These are phyloP conservation scores for Podospora comata DNA, from an alignment of 495 filamentous ascomycete genomes.

Conservation along the genomic window DNA sequence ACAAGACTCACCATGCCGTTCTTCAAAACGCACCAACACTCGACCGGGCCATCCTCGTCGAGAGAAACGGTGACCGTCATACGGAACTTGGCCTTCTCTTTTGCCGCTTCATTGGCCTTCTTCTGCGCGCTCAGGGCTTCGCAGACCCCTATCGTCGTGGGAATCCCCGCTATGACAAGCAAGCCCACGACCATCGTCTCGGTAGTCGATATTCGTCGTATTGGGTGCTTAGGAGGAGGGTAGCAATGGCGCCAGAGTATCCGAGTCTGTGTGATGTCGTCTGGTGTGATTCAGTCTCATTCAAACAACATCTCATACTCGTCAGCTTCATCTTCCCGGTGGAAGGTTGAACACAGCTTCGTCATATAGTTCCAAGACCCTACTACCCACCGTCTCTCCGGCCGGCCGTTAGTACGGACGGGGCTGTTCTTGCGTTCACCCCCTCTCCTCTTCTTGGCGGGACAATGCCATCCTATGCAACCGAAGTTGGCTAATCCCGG, in stretches of 20 bases:
- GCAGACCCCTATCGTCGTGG: conserved; percentile 50
- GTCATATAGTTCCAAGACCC: not conserved
- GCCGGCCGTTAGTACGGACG: not conserved
- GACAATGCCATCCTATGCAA: conserved; percentile 22
- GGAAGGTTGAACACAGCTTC: not conserved
- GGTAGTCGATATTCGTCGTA: not conserved
- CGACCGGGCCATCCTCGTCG: conserved; percentile 36
- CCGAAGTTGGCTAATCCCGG: conserved; percentile 6
- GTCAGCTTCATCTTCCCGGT: not conserved
- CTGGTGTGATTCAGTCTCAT: not conserved
- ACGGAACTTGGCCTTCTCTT: conserved; percentile 52
- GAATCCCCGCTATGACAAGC: conserved; percentile 45
- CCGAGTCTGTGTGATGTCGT: not conserved
- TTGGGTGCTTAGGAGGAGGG: not conserved
- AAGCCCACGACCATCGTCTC: conserved; percentile 43
- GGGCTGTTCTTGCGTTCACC: conserved; percentile 2
- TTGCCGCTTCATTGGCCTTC: conserved; percentile 45
- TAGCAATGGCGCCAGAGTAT: not conserved
- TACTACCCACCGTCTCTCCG: not conserved
- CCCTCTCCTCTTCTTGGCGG: conserved; percentile 17
- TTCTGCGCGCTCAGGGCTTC: conserved; percentile 52
- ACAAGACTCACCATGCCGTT: conserved; percentile 42
- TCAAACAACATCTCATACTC: not conserved
- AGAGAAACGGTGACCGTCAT: conserved; percentile 45
- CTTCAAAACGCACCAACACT: conserved; percentile 42